Evolutionary conservation across 1,284 basidiomycete species (phyloP).

Genomic region (Cutaneotrichosporon sp.): DNA sequence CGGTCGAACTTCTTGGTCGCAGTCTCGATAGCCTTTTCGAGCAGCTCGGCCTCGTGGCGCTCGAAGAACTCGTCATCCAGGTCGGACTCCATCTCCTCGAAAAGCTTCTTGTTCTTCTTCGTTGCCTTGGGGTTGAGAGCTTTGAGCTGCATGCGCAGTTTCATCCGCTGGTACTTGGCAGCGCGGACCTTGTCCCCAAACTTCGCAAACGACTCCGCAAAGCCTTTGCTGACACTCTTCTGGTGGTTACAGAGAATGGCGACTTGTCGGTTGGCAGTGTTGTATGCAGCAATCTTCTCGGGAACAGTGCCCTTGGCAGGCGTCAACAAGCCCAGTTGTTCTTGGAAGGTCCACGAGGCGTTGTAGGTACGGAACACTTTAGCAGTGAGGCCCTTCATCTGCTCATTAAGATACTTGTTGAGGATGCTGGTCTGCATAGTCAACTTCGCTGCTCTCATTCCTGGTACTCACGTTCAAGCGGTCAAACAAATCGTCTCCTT

Average conservation of each 20-base stretch:
- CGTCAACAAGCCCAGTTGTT: conserved; percentile 67
- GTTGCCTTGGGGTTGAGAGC: conserved; percentile 68
- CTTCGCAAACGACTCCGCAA: conserved; percentile 86
- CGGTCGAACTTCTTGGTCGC: conserved; percentile 80
- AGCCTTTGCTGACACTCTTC: conserved; percentile 81
- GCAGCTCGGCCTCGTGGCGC: conserved; percentile 71
- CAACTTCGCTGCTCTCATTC: background rate
- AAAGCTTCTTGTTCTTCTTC: conserved; percentile 70
- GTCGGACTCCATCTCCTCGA: conserved; percentile 79
- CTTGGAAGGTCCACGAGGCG: conserved; percentile 88
- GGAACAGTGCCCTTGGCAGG: conserved; percentile 69
- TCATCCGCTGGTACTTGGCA: conserved; percentile 91
- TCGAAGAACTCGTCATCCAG: conserved; percentile 86
- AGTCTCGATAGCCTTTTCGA: conserved; percentile 78
- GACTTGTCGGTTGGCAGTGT: conserved; percentile 89
- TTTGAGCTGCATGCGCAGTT: conserved; percentile 75
- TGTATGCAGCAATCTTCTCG: conserved; percentile 92
- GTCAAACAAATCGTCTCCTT: conserved; percentile 88
- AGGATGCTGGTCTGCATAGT: conserved; percentile 63
- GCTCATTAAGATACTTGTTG: conserved; percentile 82
- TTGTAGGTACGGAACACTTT: conserved; percentile 99
- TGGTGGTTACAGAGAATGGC: conserved; percentile 98
- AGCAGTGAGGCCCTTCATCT: conserved; percentile 94
- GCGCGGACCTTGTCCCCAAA: conserved; percentile 71
- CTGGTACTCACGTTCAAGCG: conserved; percentile 68